A percentile compares a stretch with the other conserved stretches of the same genome.
phyloP scores from a whole-genome alignment of 768 basidiomycete species.

The Leccinum sublutescens region DNA sequence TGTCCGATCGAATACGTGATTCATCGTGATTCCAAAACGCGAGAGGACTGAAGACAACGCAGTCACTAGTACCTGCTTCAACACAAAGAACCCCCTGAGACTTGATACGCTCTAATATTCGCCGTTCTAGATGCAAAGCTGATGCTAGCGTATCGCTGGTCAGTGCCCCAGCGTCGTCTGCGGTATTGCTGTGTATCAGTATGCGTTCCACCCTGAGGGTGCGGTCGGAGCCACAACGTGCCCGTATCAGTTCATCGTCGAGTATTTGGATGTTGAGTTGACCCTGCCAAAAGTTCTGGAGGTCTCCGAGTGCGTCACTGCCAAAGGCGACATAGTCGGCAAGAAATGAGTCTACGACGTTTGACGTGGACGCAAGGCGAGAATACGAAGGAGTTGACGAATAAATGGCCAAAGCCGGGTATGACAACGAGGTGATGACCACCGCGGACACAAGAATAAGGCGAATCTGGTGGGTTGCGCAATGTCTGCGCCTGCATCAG shows the following conservation, averaged over 20 bases:
- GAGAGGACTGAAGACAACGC: constrained; percentile 71
- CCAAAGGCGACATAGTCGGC: constrained; percentile 52
- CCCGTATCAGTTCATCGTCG: constrained; percentile 69
- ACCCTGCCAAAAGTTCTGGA: constrained; percentile 70
- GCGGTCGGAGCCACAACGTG: constrained; percentile 65
- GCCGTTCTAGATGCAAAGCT: constrained; percentile 61
- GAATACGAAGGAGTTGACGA: constrained; percentile 69
- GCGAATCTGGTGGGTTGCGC: constrained; percentile 86
- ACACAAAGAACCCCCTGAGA: constrained; percentile 52
- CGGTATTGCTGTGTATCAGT: constrained; percentile 54
- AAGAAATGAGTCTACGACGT: constrained; percentile 62
- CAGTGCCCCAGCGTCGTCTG: constrained; percentile 48
- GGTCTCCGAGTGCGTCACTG: constrained; percentile 56
- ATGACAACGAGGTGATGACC: constrained; percentile 86
- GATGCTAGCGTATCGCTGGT: constrained; percentile 61
- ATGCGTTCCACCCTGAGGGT: constrained; percentile 78
- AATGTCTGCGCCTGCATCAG: constrained; percentile 54
- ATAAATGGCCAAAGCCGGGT: constrained; percentile 86
- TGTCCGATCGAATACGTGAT: constrained; percentile 49
- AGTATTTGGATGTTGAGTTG: constrained; percentile 61
- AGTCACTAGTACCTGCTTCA: constrained; percentile 48
- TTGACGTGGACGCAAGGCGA: constrained; percentile 48
- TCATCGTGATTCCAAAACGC: constrained; percentile 73
- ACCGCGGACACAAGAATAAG: constrained; percentile 85
- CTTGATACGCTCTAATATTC: constrained; percentile 46